A percentile compares a stretch with the other conserved stretches of the same genome.
Conservation (phyloP, 371 early-diverging fungal genomes). For the Actinomortierella ambigua region DNA sequence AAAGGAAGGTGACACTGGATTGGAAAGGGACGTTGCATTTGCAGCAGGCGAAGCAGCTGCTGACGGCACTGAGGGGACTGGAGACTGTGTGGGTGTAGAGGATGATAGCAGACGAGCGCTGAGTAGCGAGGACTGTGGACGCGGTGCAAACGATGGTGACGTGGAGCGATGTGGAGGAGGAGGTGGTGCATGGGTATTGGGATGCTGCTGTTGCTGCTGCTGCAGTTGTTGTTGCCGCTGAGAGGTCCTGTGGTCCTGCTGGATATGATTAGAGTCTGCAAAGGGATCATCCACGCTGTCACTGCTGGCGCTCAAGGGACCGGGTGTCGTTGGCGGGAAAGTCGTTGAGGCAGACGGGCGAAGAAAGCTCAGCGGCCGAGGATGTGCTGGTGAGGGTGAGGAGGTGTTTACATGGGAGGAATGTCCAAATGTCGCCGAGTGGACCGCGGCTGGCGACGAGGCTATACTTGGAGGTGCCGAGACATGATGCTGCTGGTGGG, state of each 20-base stretch:
- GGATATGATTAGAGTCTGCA: too few species aligned
- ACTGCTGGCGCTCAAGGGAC: too few species aligned
- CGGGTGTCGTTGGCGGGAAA: too few species aligned
- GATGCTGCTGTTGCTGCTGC: slow-evolving; percentile 5
- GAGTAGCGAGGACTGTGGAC: slow-evolving; percentile 25
- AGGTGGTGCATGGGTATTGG: neutral
- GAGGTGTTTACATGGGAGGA: neutral
- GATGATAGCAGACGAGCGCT: slow-evolving; percentile 34
- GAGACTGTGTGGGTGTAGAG: slow-evolving; percentile 9
- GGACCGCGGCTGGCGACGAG: slow-evolving; percentile 11
- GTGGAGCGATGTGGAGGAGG: slow-evolving; percentile 1
- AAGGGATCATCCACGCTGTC: too few species aligned
- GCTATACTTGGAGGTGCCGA: neutral
- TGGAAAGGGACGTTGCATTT: too few species aligned
- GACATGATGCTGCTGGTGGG: slow-evolving; percentile 8
- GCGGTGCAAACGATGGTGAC: slow-evolving; percentile 18
- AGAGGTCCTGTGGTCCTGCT: too few species aligned
- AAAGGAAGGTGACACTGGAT: too few species aligned
- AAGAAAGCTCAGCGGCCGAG: too few species aligned
- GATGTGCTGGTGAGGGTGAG: slow-evolving; percentile 5
- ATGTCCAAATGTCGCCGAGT: slow-evolving; percentile 5
- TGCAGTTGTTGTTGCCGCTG: neutral
- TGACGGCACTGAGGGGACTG: slow-evolving; percentile 3
- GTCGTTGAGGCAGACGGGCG: too few species aligned
- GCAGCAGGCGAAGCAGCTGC: too few species aligned